Evolutionary conservation across 2,329 filamentous ascomycete genomes (phyloP), one percentile per base, ranked within the genome.

Genomic region (Colletotrichum simmondsii): DNA sequence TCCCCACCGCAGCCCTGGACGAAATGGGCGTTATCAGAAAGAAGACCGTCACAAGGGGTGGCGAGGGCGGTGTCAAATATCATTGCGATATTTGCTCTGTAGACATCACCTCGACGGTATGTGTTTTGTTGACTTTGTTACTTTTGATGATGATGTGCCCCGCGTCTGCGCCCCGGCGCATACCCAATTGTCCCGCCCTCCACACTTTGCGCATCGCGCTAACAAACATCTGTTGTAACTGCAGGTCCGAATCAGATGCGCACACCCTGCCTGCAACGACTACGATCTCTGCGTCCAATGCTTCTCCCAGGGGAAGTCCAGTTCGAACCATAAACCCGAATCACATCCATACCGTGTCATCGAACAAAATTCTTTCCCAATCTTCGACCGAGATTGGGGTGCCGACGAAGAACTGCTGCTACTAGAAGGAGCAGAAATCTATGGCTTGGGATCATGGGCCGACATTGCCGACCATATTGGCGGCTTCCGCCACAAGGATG

Each of bases 391-490:
- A 71, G 95, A 98, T 79, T 99, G 97, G 97, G 97, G 97, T 65
- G 97, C 97, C 28, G 97, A 99, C 80, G 97, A 99, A 81, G 97
- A 99, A 82, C 84, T 98, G n/a, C 85, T 98, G 5, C 85, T 99
- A 65, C 85, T 99, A 0, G 97, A 99, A 84, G 97, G 97, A 26
- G 95, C 95, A 12, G 97, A 99, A 83, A 97, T 95, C 71, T 99
- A 99, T 80, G 97, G 97, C 0, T 86, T 99, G 62, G 97, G 97
- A 3, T 98, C 96, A 26, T 99, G 97, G 96, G 95, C 95, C 52
- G 97, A 99, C 79, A 97, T 99, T 75, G 95, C 97, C 49, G 96
- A 99, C 82, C 97, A 99, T 81, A 98, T 99, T 78, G 97, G 97
- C 64, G 97, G 97, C 12, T 98, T 95, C 80, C 91, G 97, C 70